A percentile compares a stretch with the other conserved stretches of the same genome.
Conservation (phyloP, 805 yeast species). For the Brettanomyces sp. region DNA sequence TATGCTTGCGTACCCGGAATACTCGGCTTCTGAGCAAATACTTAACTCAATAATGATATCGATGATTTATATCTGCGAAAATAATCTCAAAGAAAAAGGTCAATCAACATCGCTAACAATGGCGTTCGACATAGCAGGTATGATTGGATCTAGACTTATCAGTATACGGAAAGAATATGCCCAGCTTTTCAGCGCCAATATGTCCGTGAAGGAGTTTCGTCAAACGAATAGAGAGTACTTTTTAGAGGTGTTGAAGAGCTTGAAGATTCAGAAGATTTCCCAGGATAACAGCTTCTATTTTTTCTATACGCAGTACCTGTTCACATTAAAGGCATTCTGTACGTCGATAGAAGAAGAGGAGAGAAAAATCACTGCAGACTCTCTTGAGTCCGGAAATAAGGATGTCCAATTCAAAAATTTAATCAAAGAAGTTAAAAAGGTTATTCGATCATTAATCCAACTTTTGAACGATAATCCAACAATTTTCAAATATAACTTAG, state of each 20-base stretch:
- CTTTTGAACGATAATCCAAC: background rate
- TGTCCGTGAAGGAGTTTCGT: background rate
- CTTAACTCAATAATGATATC: conserved; percentile 36
- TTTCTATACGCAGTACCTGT: conserved; percentile 6
- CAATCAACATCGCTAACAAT: conserved; percentile 37
- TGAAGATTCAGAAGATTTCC: background rate
- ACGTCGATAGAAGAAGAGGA: background rate
- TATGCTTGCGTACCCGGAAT: conserved; percentile 46
- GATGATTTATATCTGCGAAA: conserved; percentile 27
- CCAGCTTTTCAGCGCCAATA: background rate
- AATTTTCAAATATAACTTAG: background rate
- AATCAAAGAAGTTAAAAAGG: background rate
- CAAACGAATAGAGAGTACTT: background rate
- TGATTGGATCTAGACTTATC: conserved; percentile 44
- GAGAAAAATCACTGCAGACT: background rate
- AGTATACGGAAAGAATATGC: conserved; percentile 18
- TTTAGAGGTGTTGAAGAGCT: background rate
- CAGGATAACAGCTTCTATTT: conserved; percentile 3
- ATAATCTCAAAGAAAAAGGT: conserved; percentile 12
- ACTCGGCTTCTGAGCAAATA: conserved; percentile 49
- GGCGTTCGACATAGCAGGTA: conserved; percentile 53
- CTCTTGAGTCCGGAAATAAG: background rate
- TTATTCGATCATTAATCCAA: background rate
- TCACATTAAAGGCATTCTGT: background rate
- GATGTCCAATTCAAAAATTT: background rate